Evolutionary conservation across 352 stramenopile species (phyloP).

Genomic region (Peronosclerospora sorghi): DNA sequence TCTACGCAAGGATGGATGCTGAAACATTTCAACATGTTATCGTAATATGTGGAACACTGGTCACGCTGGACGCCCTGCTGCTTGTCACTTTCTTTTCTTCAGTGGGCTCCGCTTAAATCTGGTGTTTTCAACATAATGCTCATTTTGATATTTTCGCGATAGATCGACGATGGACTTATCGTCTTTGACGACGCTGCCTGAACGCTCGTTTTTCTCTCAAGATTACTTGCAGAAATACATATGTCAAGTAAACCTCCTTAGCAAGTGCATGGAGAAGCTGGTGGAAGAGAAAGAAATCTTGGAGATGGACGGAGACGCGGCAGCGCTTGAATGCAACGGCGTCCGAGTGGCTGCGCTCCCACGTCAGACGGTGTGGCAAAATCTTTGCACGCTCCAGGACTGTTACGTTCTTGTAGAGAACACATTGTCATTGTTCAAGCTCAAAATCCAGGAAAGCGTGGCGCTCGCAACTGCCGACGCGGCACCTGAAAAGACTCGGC

Average conservation of each 20-base stretch:
- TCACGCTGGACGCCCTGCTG: no score
- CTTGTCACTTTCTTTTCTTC: no score
- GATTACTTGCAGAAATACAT: slow-evolving; percentile 54
- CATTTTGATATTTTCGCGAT: no score
- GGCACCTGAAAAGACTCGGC: slow-evolving; percentile 27
- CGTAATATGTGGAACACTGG: no score
- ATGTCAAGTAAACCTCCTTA: slow-evolving; percentile 43
- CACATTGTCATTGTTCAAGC: slow-evolving; percentile 33
- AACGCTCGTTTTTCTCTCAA: slow-evolving; percentile 37
- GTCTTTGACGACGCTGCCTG: slow-evolving; percentile 31
- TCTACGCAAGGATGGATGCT: no score
- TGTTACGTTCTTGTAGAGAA: slow-evolving; percentile 29
- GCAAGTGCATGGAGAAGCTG: slow-evolving; percentile 43
- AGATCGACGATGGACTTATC: slow-evolving; percentile 5
- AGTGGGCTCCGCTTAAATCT: no score
- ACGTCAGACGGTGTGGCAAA: slow-evolving; percentile 51
- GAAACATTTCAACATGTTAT: no score
- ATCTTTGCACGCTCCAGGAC: slow-evolving; percentile 49
- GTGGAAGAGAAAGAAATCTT: slow-evolving; percentile 49
- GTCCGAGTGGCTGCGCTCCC: slow-evolving; percentile 29
- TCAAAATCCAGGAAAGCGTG: slow-evolving; percentile 57
- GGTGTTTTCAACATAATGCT: no score
- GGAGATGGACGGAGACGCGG: slow-evolving; percentile 31
- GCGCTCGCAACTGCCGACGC: slow-evolving; percentile 34
- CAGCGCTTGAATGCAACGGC: slow-evolving; percentile 22